These are phyloP conservation scores for Scheffersomyces segobiensis DNA, from an alignment of 1,139 yeast genomes.

Conservation along the genomic window DNA sequence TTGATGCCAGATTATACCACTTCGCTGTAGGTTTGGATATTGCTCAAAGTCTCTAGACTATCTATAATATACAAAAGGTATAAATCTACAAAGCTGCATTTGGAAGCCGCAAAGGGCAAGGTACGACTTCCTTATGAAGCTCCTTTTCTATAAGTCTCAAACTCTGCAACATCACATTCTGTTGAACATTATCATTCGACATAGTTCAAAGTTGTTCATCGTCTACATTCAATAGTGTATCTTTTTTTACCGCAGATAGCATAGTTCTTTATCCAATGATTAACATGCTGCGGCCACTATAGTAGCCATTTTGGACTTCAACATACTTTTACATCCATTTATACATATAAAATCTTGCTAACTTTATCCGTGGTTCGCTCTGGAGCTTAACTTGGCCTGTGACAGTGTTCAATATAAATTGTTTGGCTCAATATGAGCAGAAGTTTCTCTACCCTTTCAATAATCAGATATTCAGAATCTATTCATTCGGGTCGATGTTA, in stretches of 20 bases:
- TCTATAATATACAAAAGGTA: no score
- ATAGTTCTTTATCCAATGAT: background rate
- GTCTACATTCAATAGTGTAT: background rate
- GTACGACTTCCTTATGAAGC: background rate
- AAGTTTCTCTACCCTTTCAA: background rate
- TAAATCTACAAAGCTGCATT: no score
- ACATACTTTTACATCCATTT: background rate
- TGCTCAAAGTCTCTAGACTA: constrained; percentile 7
- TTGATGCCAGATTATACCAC: constrained; percentile 87
- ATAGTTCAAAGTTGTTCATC: no score
- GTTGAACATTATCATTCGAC: background rate
- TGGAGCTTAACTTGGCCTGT: background rate
- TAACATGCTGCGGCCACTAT: background rate
- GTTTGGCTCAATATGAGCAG: background rate
- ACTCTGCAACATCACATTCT: background rate
- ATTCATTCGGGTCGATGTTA: background rate
- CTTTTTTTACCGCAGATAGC: background rate
- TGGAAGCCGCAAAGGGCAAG: no score
- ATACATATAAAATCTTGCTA: background rate
- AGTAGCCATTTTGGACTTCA: background rate
- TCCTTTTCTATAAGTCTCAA: background rate
- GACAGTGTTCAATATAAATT: background rate
- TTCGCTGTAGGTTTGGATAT: constrained; percentile 68
- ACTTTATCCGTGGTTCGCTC: background rate
- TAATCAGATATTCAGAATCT: background rate